Conservation (phyloP, 192 early-diverging fungal species). For the Diversispora epigaea region DNA sequence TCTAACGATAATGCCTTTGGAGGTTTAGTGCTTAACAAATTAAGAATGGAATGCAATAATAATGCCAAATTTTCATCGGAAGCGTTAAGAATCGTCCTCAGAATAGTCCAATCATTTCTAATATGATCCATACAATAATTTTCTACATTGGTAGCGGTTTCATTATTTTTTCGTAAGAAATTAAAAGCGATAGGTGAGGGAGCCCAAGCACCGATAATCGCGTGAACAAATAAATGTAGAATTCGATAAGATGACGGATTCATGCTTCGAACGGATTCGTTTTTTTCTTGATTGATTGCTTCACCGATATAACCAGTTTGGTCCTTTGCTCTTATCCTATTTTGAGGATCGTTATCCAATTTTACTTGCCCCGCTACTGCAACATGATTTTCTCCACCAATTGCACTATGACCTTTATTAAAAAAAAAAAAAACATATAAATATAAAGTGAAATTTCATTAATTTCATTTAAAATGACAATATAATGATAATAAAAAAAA, state of each 20-base stretch:
- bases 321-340: not conserved
- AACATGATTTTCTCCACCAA: not conserved
- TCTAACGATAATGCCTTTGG: not conserved
- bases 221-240: conserved; percentile 32
- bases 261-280: not conserved
- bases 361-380: not conserved
- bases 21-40: not conserved
- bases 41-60: conserved; percentile 11
- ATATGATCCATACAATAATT: conserved; percentile 20
- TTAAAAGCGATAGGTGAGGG: not conserved
- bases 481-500: not conserved
- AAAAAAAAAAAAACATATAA: not conserved
- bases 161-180: not conserved
- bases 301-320: conserved; percentile 23
- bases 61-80: conserved; percentile 25
- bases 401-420: not conserved
- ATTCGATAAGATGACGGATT: conserved; percentile 14
- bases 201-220: conserved; percentile 18
- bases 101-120: conserved; percentile 18
- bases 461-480: conserved; percentile 9
- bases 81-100: conserved; percentile 1
- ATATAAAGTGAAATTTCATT: not conserved
- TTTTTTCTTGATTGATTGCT: not conserved
- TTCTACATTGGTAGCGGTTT: not conserved
- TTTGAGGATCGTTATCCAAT: not conserved